phyloP scores from a whole-genome alignment of 495 filamentous ascomycete genomes.

The Trichoderma erinaceum region DNA sequence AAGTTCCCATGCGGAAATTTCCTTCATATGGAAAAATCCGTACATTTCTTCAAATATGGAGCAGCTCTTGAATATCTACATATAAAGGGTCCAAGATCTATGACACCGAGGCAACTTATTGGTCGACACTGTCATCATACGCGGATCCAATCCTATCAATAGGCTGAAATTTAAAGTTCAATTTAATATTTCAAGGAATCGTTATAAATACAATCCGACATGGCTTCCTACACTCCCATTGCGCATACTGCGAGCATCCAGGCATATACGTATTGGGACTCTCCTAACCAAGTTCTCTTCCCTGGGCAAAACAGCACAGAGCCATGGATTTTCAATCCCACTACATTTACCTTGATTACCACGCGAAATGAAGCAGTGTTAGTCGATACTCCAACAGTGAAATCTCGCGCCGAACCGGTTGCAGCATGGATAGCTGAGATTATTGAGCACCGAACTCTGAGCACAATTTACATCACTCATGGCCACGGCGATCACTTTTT shows the following conservation, averaged over 20 bases:
- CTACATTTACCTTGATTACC: background rate
- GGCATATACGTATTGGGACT: constrained; percentile 4
- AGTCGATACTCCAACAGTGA: background rate
- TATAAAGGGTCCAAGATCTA: too few relatives aligned
- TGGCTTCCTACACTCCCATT: background rate
- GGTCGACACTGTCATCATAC: too few relatives aligned
- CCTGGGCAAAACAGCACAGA: background rate
- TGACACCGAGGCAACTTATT: too few relatives aligned
- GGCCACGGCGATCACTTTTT: background rate
- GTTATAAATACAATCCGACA: background rate
- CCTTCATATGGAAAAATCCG: too few relatives aligned
- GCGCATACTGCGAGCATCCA: background rate
- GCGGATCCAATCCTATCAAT: too few relatives aligned
- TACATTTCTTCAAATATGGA: too few relatives aligned
- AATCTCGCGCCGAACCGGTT: background rate
- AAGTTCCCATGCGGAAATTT: too few relatives aligned
- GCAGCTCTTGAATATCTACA: too few relatives aligned
- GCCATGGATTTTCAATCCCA: background rate
- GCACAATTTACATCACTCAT: constrained; percentile 10
- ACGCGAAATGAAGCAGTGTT: background rate
- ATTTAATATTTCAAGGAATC: too few relatives aligned
- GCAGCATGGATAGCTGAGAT: background rate
- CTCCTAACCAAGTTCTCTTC: background rate
- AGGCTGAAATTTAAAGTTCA: too few relatives aligned
- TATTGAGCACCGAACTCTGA: background rate